Evolutionary conservation across 139 green algal species (phyloP), one percentile per base, ranked within the genome.

Genomic region (Ettlia oleoabundans): DNA sequence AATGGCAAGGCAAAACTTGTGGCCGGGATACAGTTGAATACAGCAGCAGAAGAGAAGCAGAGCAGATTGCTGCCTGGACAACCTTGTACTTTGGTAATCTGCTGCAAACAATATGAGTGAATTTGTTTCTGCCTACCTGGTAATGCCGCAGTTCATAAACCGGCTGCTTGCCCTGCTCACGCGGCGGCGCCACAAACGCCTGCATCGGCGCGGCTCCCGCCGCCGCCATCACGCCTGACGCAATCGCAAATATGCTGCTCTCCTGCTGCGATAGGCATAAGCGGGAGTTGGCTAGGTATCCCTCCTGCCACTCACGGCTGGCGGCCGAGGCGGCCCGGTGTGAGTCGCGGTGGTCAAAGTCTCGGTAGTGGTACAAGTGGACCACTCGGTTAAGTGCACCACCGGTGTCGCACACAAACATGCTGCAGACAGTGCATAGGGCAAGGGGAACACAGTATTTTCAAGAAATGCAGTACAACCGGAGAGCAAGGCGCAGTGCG

Each of bases 91-190:
- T n/a, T n/a, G n/a, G n/a, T n/a, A n/a, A n/a, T n/a, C n/a, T n/a
- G n/a, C n/a, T n/a, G n/a, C n/a, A n/a, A n/a, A n/a, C n/a, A n/a
- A n/a, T n/a, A n/a, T n/a, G n/a, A n/a, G n/a, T n/a, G n/a, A n/a
- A n/a, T n/a, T n/a, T n/a, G n/a, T n/a, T n/a, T n/a, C n/a, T n/a
- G n/a, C 38, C 9, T 32, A 82, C 62, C 88, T 95, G 92, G 78
- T 96, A 96, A 22, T 88, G 85, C 22, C 93, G 84, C 73, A 91
- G 61, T 87, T 96, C 93, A 51, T 95, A 95, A 78, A 96, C 18
- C 0, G 76, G 62, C 63, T 75, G 63, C 63, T 55, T 70, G 74
- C 55, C 74, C 28, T n/a, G 42, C 42, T 74, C 15, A 41, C 43
- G 24, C 1, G 63, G 37, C 24, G 62, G 76, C 62, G 76, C 22